Evolutionary conservation across 148 eudicot genomes (phyloP).

Genomic region (Gaultheria prostrata): DNA sequence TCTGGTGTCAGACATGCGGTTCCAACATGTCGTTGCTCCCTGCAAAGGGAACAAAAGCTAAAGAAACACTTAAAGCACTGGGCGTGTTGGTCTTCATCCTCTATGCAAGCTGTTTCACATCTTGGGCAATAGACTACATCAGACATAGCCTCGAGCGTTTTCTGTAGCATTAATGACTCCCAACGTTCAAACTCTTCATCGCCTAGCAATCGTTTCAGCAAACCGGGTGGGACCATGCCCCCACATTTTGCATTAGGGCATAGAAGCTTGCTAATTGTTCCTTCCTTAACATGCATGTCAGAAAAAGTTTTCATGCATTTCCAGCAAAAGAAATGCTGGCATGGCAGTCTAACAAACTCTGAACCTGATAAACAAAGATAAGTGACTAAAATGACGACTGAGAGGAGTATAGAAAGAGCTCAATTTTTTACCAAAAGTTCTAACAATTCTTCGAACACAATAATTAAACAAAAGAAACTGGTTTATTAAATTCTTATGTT

Average conservation of each 20-base stretch:
- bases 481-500: neutral
- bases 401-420: conserved; percentile 4
- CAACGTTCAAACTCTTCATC: conserved; percentile 73
- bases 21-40: conserved; percentile 82
- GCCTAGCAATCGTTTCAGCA: conserved; percentile 68
- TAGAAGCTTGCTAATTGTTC: conserved; percentile 64
- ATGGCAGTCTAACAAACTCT: conserved; percentile 76
- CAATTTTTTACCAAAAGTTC: neutral
- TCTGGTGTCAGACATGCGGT: conserved; percentile 77
- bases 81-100: conserved; percentile 80
- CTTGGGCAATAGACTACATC: conserved; percentile 94
- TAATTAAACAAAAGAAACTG: neutral
- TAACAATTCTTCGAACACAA: neutral
- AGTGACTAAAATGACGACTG: conserved; percentile 13
- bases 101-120: conserved; percentile 90
- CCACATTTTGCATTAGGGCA: conserved; percentile 82
- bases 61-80: conserved; percentile 90
- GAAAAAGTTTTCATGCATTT: conserved; percentile 82
- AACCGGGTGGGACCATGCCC: conserved; percentile 88
- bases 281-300: conserved; percentile 71
- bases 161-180: conserved; percentile 78
- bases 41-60: conserved; percentile 89
- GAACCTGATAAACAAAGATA: conserved; percentile 43
- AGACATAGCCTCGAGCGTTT: conserved; percentile 82
- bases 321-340: conserved; percentile 84